Base-by-base conservation (phyloP, 306 rosid species). In the Glycine tomentella region DNA sequence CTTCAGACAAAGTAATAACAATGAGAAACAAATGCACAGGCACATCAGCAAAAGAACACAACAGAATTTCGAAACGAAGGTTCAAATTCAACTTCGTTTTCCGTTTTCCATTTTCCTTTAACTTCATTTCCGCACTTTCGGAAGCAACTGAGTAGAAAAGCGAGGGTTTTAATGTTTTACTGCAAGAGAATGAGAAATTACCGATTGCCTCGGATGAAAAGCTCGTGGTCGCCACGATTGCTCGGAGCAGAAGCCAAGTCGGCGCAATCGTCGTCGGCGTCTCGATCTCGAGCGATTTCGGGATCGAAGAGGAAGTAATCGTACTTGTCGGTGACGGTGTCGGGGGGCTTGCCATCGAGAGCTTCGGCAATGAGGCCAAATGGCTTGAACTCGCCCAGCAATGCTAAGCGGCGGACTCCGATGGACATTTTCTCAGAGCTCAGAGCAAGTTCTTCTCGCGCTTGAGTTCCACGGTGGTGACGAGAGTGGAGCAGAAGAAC, bases 351-450 rank as follows among this genome's bases (percentile, higher is more conserved):
- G 13, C 98, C 97, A 61, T 92, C 98, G 20, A 94, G 90, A 49
- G 97, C 94, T 89, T 94, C 98, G 55, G 97, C 98, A n/a, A 94
- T 86, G 75, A 94, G 84, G 17, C 98, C 98, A 57, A 92, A 92
- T 3, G 98, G 97, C 87, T 95, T 92, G 92, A 95, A 95, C 84
- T 90, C 97, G 74, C 99, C 99, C 7, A 95, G 95, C 69, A 95
- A 89, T 5, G 94, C 81, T 81, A 95, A 87, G 25, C 80, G 77
- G 51, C 97, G 97, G n/a, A 75, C 90, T 83, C 90, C 92, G 5
- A 76, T 62, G 55, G 94, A 92, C 97, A 90, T 88, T 77, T 46
- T 58, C 8, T 20, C 36, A 17, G 15, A 81, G 52, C 62, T 53
- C 13, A 1, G 31, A 25, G 31, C 31, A 25, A 25, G 31, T 25